Conservation (phyloP, 2,329 filamentous ascomycete genomes). For the Fusarium sp. region DNA sequence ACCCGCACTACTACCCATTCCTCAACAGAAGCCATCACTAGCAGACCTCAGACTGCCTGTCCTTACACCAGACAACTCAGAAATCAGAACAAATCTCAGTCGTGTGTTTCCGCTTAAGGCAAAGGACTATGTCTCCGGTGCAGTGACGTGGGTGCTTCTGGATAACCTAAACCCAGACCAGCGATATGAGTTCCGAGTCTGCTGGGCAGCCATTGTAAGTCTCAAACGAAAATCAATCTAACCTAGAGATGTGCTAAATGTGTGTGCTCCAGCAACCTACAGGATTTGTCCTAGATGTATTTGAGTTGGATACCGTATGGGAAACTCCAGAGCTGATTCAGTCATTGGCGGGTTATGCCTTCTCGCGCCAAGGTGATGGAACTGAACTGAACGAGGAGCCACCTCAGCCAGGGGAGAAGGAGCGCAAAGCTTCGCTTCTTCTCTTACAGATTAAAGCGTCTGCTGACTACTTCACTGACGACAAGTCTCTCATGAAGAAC, state of each 20-base stretch:
- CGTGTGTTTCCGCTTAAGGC: conserved; percentile 73
- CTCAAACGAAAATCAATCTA: background rate
- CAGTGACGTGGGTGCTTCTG: conserved; percentile 82
- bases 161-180: conserved; percentile 75
- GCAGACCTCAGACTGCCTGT: conserved; percentile 71
- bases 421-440: conserved; percentile 64
- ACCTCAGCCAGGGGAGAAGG: conserved; percentile 19
- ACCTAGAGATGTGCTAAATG: conserved; percentile 13
- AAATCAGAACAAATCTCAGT: conserved; percentile 72
- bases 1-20: conserved; percentile 68
- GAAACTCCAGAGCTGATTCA: conserved; percentile 70
- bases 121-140: conserved; percentile 61
- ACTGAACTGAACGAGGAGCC: conserved; percentile 11
- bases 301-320: conserved; percentile 71
- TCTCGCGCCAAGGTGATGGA: conserved; percentile 57
- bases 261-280: conserved; percentile 80
- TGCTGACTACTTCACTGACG: conserved; percentile 86
- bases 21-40: conserved; percentile 53
- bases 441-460: conserved; percentile 80
- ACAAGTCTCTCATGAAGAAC: conserved; percentile 78
- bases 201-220: conserved; percentile 92
- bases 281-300: conserved; percentile 75
- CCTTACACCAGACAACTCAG: conserved; percentile 68
- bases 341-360: conserved; percentile 73
- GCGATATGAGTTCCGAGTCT: conserved; percentile 91